Base-by-base conservation (phyloP, 2,329 filamentous ascomycete species). In the Colletotrichum abscissum region DNA sequence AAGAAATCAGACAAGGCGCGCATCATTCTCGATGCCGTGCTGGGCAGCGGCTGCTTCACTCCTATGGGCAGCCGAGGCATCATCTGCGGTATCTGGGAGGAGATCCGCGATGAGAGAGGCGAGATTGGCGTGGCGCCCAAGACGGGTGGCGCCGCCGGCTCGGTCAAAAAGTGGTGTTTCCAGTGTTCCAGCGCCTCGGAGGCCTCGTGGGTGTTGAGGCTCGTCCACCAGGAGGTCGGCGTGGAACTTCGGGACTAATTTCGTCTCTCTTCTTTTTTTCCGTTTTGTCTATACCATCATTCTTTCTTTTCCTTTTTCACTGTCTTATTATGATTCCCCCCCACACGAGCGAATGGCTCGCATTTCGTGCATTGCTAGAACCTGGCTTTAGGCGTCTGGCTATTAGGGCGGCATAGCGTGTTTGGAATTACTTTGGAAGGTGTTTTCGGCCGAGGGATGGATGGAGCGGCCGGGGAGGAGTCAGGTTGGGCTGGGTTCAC, bases 81-180 rank as follows among this genome's bases (percentile, higher is more conserved):
- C 78, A 94, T 97, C 1, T 92, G 97, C 69, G 95, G 93, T 76
- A 93, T 98, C 46, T 97, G 95, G 91, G 93, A 97, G 81, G 92
- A 94, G 76, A 85, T 92, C 77, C 91, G 91, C 62, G 89, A 92
- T 75, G 89, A 89, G 75, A 86, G 90, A 28, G 89, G 90, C 28
- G 86, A 87, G 54, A 84, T 87, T 12, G 89, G 88, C 30, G 81
- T 85, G 22, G 89, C 84, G 55, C 88, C 88, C 2, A 84, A 85
- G 63, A 87, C 83, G 26, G 89, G 89, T 7, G 85, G 84, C 28
- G 84, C 88, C 6, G 84, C 85, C 9, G 89, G 89, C 26, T 87
- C 85, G 73, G 88, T 91, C 69, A 89, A 87, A 77, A 91, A 91
- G 81, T 91, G 89, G 89, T 91, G 89, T 76, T 91, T 91, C 81